These are phyloP conservation scores for Ceratocystis harringtonii DNA, from an alignment of 2,329 filamentous ascomycete species.

Conservation along the genomic window DNA sequence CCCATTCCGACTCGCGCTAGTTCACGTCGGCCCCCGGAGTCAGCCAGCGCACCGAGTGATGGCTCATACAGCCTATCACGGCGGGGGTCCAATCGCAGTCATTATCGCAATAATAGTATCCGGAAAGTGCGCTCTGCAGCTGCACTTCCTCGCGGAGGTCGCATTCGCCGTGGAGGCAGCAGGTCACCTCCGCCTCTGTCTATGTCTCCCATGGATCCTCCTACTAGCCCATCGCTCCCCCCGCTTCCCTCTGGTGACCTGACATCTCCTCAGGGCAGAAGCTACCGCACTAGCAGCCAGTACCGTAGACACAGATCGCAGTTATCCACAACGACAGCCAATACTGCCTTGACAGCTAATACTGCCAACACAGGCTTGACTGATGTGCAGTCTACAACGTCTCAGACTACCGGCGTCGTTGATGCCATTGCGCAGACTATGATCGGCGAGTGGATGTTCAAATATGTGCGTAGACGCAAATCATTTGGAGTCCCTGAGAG, in stretches of 20 bases:
- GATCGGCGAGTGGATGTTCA: slow-evolving; percentile 96
- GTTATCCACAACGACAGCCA: slow-evolving; percentile 44
- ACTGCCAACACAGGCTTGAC: slow-evolving; percentile 29
- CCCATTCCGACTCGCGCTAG: slow-evolving; percentile 82
- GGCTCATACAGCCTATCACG: slow-evolving; percentile 64
- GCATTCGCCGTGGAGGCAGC: slow-evolving; percentile 33
- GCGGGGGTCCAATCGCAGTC: slow-evolving; percentile 33
- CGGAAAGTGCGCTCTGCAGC: slow-evolving; percentile 78
- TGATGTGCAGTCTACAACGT: slow-evolving; percentile 33
- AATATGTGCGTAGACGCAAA: slow-evolving; percentile 74
- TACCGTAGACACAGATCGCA: slow-evolving; percentile 40
- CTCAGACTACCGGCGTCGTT: slow-evolving; percentile 67
- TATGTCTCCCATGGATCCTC: slow-evolving; percentile 44
- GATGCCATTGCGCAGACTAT: slow-evolving; percentile 96
- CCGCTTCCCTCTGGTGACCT: slow-evolving; percentile 53
- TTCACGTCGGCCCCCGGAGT: slow-evolving; percentile 57
- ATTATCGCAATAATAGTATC: slow-evolving; percentile 45
- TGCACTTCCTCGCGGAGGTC: slow-evolving; percentile 45
- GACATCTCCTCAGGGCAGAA: slow-evolving; percentile 35
- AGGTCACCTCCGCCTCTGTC: slow-evolving; percentile 52
- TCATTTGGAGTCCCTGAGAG: slow-evolving; percentile 70
- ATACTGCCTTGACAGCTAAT: slow-evolving; percentile 31
- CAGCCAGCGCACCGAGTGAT: slow-evolving; percentile 51
- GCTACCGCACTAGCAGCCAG: slow-evolving; percentile 22
- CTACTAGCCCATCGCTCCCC: slow-evolving; percentile 56